Base-by-base conservation (phyloP, 2,329 filamentous ascomycete genomes). In the Chaetoscypha palmicola region DNA sequence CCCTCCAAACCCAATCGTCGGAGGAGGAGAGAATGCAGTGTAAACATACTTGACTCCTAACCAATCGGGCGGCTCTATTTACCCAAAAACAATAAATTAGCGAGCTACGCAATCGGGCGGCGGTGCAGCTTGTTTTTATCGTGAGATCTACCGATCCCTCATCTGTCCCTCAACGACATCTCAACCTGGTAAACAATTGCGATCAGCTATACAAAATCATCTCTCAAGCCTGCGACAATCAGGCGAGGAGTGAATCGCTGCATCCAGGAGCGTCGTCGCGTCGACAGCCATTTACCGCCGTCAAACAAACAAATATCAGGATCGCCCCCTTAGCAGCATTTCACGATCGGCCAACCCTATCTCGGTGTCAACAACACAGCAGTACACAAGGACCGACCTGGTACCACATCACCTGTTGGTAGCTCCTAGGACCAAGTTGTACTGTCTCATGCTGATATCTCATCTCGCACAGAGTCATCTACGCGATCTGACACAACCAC, bases 391-490 rank as follows among this genome's bases (percentile, higher is more conserved):
- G 17, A 21, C 33, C 40, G 48, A 36, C 41, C 36, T 40, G 30
- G 50, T 48, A 42, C 41, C 39, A 52, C 50, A n/a, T 20, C 23
- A 37, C 22, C 36, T 23, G 35, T 47, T 41, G 42, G 52, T 51
- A 33, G 26, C 32, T 41, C 43, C 21, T 28, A 14, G 26, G 16
- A 46, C 38, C 17, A 34, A 35, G 43, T 45, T 30, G 17, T 38
- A 46, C 41, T 2, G 30, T 40, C 14, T 23, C 34, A 10, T 43
- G 38, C 16, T 22, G 19, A 31, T 33, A 36, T 24, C 42, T 32
- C 32, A 26, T 16, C 9, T 21, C 45, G 10, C n/a, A 39, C 45
- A 35, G 11, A 34, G 12, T 26, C 28, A 10, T 22, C 19, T 3
- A 41, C 28, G 19, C 11, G 21, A 19, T 26, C 28, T 37, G 20